Base-by-base conservation (phyloP, 441 rosid species). In the Pelargonium citronellum region DNA sequence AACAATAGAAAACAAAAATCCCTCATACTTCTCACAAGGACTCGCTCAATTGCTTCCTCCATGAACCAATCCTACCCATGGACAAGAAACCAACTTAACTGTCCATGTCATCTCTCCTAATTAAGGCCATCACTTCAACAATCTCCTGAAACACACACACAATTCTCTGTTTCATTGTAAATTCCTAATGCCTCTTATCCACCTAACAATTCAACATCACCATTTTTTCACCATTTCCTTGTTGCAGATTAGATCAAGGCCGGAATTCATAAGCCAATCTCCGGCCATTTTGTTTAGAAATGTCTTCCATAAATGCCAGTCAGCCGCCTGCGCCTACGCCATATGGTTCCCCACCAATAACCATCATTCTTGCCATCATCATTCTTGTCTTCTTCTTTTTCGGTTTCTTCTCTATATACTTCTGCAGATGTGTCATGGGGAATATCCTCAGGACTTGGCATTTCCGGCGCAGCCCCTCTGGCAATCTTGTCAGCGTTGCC, bases 361-460 rank as follows among this genome's bases (percentile, higher is more conserved):
- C 84, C 41, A 51, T 91, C 11, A 51, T 89, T 67, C 64, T 90
- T 57, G 83, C 86, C 0, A 76, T 87, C 15, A 64, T 85, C 53
- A 79, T 94, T 65, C 82, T 91, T 27, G 69, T 85, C 10, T 80
- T 83, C 78, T 85, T 90, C 77, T 85, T 87, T 51, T 27, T 87
- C 11, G 89, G 93, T 0, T 83, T 90, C 62, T 84, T 85, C 71
- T 75, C 85, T 37, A 72, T 87, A 3, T 89, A 79, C 70, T 87
- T 90, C 46, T 91, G 87, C 66, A 84, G 82, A 75, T 94, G 86
- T 71, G 77, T 85, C 75, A 39, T 81, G 76, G 81, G 79, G 65
- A 77, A 74, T 22, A 19, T 90, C 41, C 6, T 83, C 0, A 53
- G 63, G 57, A 73, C 78, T 24, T 85, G 88, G 92, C 69, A 77